Evolutionary conservation across 2,329 filamentous ascomycete species (phyloP).

Genomic region (Colletotrichum australisinense): DNA sequence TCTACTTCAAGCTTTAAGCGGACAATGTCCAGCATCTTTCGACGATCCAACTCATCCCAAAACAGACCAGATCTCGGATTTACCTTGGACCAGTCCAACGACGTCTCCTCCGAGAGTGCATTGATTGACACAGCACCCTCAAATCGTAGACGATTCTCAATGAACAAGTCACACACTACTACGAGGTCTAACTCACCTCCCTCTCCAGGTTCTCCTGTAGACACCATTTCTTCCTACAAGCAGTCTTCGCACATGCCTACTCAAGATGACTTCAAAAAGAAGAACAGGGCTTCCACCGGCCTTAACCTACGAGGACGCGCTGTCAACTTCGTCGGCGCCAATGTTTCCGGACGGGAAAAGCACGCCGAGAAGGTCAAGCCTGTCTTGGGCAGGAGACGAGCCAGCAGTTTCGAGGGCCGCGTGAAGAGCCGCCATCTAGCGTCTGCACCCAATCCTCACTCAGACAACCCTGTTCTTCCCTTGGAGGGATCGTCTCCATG

Average conservation of each 20-base stretch:
- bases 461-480: slow-evolving; percentile 41
- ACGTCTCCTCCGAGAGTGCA: slow-evolving; percentile 38
- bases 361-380: slow-evolving; percentile 40
- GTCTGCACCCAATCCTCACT: slow-evolving; percentile 32
- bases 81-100: slow-evolving; percentile 34
- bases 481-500: slow-evolving; percentile 61
- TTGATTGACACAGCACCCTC: slow-evolving; percentile 28
- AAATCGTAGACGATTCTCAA: slow-evolving; percentile 49
- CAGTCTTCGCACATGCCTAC: slow-evolving; percentile 51
- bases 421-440: slow-evolving; percentile 43
- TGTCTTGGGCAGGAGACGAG: slow-evolving; percentile 46
- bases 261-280: slow-evolving; percentile 60
- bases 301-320: slow-evolving; percentile 59
- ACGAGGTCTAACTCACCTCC: slow-evolving; percentile 62
- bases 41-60: slow-evolving; percentile 53
- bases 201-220: slow-evolving; percentile 59
- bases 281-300: slow-evolving; percentile 63
- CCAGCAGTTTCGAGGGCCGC: slow-evolving; percentile 61
- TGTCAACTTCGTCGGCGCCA: slow-evolving; percentile 58
- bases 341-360: slow-evolving; percentile 40
- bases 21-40: slow-evolving; percentile 63
- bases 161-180: slow-evolving; percentile 57
- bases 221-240: slow-evolving; percentile 49
- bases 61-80: slow-evolving; percentile 39
- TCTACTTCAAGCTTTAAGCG: slow-evolving; percentile 59